Evolutionary conservation across 1,284 basidiomycete genomes (phyloP), one percentile per base, ranked within the genome.

Genomic region (Ustilago esculenta): DNA sequence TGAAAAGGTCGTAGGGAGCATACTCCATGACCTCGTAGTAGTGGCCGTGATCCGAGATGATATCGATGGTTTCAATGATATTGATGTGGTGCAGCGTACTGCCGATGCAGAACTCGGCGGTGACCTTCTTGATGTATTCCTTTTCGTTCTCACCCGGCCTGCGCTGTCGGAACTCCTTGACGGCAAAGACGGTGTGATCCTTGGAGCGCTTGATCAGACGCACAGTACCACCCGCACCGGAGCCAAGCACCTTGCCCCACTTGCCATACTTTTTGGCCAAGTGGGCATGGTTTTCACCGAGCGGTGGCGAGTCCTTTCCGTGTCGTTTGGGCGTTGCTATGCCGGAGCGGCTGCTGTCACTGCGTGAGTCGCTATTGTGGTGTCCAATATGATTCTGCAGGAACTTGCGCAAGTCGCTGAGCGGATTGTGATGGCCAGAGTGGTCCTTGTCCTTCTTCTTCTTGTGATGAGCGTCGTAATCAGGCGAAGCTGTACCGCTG

Each of bases 61-160:
- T 98, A 83, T 99, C 96, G 71, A 99, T 89, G 25, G 96, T 98
- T 84, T 97, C 89, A 82, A 98, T 98, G 82, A 98, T 95, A 82
- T 99, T 98, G 68, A 89, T 86, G 83, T 99, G 95, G 43, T 80
- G 75, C 8, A 82, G 67, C 18, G 94, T 94, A 36, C 92, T 92
- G 54, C 95, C 94, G 24, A 97, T 93, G 79, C 95, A 98, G 82
- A 99, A 98, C 84, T 98, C 95, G 41, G 95, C 94, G 2, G 94
- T 97, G 63, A 98, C 90, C 85, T 98, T 98, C 85, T 97, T 94
- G 87, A 97, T 92, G 83, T 98, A 98, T 84, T 98, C 95, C 84
- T 93, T 92, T 83, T 95, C 92, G 18, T 86, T 87, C 85, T 98
- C 95, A 35, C 92, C 92, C 3, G 86, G 83, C 61, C 93, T 87